Evolutionary conservation across 352 stramenopile genomes (phyloP), one percentile per base, ranked within the genome.

Genomic region (Chrysophaeum taylorii): DNA sequence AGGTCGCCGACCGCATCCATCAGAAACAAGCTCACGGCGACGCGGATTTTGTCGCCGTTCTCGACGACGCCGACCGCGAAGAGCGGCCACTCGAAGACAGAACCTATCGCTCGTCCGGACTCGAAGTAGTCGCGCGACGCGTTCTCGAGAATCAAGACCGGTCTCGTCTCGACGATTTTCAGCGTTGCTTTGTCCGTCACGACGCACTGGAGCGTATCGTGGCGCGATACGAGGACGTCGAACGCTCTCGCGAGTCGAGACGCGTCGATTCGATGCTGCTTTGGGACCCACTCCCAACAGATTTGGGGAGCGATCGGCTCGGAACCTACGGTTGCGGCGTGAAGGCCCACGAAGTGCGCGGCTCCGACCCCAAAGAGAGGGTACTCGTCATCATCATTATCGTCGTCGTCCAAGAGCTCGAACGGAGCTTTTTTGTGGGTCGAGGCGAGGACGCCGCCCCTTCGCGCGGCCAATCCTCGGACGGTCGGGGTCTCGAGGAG

Each of bases 321-420:
- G 5, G 15, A 4, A 2, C 27, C 16, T 2, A 62, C 62, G 1
- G 41, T 64, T 33, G 69, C 68, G 31, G 69, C 69, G 36, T 61
- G 37, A 23, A 73, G 35, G 43, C 69, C 69, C 12, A 73, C 69
- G 43, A 67, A 73, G n/a, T 73, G 69, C n/a, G 69, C 53, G 21
- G 25, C 25, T 35, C 69, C 69, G n/a, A 73, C 69, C 4, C 69
- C 69, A 37, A 73, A 70, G n/a, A 73, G 35, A 23, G 69, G 69
- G 43, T 69, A 73, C 12, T 31, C 54, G 9, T 69, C 36, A 2
- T 23, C 36, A 5, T 38, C 23, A 5, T 48, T 9, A n/a, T 67
- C 64, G 33, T 38, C 4, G 9, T 45, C 5, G n/a, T 60, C 50
- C 27, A 53, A 14, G 21, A 73, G 25, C 21, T 39, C 9, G 29